Evolutionary conservation across 2,329 filamentous ascomycete species (phyloP), one percentile per base, ranked within the genome.

Genomic region (Hypoxylon sp.): DNA sequence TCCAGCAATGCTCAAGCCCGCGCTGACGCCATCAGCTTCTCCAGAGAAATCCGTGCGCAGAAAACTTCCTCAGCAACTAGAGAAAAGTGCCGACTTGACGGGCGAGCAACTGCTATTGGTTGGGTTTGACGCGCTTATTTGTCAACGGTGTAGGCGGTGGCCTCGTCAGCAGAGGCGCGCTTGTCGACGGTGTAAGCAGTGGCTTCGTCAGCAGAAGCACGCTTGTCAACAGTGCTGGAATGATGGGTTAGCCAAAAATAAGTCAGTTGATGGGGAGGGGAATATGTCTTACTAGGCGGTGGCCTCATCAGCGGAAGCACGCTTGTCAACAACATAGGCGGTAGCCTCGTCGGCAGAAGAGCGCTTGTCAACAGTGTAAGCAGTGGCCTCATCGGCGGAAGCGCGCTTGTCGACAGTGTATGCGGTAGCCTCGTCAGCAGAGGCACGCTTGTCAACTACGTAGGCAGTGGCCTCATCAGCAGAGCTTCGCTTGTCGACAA

Each of bases 81-180:
- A 21, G 37, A 41, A 41, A 41, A 41, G 37, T 41, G 8, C 37
- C 37, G 37, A 41, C 37, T 21, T 41, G 37, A 41, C 37, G 16
- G 37, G 37, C 37, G 37, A 41, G 37, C 37, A 41, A 21, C 37
- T 41, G 37, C 37, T 41, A 19, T 19, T 21, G 16, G 37, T 11
- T 6, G 16, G 16, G 8, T 19, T n/a, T 19, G 37, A 41, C 16
- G 37, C 37, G 37, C 11, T 41, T 41, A 41, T 41, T 48, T 48
- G 27, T 48, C 45, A 29, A 48, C 45, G 45, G 27, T 48, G 27
- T 48, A 48, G 27, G 27, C 45, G 7, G 45, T 48, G 25, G 45
- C 45, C 23, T 48, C 45, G n/a, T 48, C 45, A 29, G 45, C 45
- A 48, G 45, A 48, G 45, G 14, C 25, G 14, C 45, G 45, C 45